phyloP scores from a whole-genome alignment of 23 red algal species.

The Cyanidiococcus yangmingshanensis region DNA sequence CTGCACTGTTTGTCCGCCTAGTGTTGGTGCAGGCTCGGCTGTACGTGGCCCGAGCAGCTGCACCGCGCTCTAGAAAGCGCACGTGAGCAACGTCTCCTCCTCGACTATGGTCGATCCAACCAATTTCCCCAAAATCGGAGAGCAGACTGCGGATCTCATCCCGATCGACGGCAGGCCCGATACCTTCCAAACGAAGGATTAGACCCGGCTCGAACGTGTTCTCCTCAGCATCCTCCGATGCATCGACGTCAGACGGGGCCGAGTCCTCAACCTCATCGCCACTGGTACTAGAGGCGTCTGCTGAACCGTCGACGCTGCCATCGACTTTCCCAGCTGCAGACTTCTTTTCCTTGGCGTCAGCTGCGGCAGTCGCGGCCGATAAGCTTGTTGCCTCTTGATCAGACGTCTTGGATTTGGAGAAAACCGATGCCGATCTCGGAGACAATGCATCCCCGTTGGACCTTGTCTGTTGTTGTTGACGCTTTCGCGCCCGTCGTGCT shows the following conservation, averaged over 20 bases:
- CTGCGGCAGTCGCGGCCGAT: neutral
- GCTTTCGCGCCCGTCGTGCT: conserved; percentile 15
- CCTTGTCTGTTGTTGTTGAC: conserved; percentile 25
- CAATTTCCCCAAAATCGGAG: conserved; percentile 48
- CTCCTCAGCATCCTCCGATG: conserved; percentile 24
- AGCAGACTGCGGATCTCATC: conserved; percentile 73
- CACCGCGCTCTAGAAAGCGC: conserved; percentile 42
- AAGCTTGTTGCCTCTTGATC: neutral
- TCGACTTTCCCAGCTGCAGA: neutral
- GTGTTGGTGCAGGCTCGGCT: conserved; percentile 24
- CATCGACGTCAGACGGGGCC: neutral
- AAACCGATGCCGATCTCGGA: neutral
- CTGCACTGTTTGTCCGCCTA: conserved; percentile 47
- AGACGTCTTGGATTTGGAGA: too few species aligned
- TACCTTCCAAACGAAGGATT: conserved; percentile 52
- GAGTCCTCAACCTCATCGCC: neutral
- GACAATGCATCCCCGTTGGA: conserved; percentile 4
- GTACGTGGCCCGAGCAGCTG: conserved; percentile 37
- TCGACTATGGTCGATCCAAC: conserved; percentile 57
- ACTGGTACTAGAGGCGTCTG: neutral
- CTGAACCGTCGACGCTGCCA: conserved; percentile 2
- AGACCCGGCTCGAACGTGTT: conserved; percentile 43
- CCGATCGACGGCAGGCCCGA: conserved; percentile 38
- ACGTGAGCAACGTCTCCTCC: conserved; percentile 41
- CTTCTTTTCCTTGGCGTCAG: neutral